Base-by-base conservation (phyloP, 345 rosid genomes). In the Litchi chinensis region DNA sequence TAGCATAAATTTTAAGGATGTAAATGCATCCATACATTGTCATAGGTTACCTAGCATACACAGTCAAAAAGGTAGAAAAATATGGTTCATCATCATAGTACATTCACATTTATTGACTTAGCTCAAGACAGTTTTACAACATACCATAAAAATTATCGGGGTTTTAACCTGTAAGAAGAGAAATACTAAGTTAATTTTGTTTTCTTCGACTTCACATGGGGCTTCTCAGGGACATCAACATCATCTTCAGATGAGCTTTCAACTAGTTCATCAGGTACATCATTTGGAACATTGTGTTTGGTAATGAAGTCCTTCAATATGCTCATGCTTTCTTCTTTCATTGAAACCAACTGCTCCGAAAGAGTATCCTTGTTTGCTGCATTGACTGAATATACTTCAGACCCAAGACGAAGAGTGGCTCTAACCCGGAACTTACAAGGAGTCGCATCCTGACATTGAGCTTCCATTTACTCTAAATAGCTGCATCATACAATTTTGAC, bases 261-360 rank as follows among this genome's bases (percentile, higher is more conserved):
- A 0, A 82, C 80, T 21, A 89, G 67, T 12, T 91, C 96, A 28
- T 95, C 98, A 22, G 93, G 96, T 28, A 92, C 93, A 77, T 95
- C 92, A 66, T 75, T 89, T 0, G 93, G 90, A 79, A 90, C 95
- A 78, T 95, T 93, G 80, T 95, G 92, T 62, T 83, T 93, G 77
- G 96, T 89, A 77, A 95, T 91, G 89, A 87, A 95, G 59, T 93
- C 96, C 86, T 91, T 95, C 54, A 93, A 81, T 65, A 90, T 28
- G 73, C 70, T 80, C 97, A 92, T 95, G 86, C 92, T 92, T 85
- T 90, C 83, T 76, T 88, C 96, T 83, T 93, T 95, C 91, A 91
- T 81, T 28, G 91, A 88, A 80, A 79, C 86, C 86, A 95, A 77
- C 82, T 93, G 96, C 81, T 88, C 91, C 0, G 92, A 87, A 3